Base-by-base conservation (phyloP, 257 asterid genomes). In the Rubia yunnanensis region DNA sequence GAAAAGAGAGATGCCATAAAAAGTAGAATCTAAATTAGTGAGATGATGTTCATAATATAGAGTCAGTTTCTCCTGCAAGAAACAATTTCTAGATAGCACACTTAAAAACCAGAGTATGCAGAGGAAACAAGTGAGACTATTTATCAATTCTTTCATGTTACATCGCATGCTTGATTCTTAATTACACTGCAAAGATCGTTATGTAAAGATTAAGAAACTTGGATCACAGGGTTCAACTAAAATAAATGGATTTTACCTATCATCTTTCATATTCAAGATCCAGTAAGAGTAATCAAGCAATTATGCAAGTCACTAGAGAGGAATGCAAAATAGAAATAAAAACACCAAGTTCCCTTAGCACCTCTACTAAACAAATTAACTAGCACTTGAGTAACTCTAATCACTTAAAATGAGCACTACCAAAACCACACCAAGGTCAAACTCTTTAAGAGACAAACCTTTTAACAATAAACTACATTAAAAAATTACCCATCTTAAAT, bases 1-100 rank as follows among this genome's bases (percentile, higher is more conserved):
- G 3, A 63, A 44, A 68, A 44, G 72, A 74, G 72, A 63, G 57
- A 67, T 49, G 63, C 54, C 76, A 49, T 69, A 72, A 67, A 65
- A 56, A 30, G 3, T 44, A 44, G 5, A 41, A 38, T n/a, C 58
- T 65, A 44, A 38, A 59, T n/a, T 24, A 66, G 64, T 59, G 62
- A 50, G 35, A 32, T 44, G 13, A 20, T 36, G 63, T 23, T 53
- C 17, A 22, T 17, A 62, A 20, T 63, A 41, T 28, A 17, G 44
- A 3, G 55, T 31, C 39, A 38, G 1, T n/a, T 59, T 55, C 49
- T 41, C 34, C 28, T 36, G 13, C 35, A 64, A 20, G 18, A 28
- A 63, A 38, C 35, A 70, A 13, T 34, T 22, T 6, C 36, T 26
- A 3, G 28, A 56, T 28, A 44, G 24, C 17, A 52, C 26, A 50